These are phyloP conservation scores for Cladosporium oxysporum DNA, from an alignment of 2,329 filamentous ascomycete species.

Conservation along the genomic window DNA sequence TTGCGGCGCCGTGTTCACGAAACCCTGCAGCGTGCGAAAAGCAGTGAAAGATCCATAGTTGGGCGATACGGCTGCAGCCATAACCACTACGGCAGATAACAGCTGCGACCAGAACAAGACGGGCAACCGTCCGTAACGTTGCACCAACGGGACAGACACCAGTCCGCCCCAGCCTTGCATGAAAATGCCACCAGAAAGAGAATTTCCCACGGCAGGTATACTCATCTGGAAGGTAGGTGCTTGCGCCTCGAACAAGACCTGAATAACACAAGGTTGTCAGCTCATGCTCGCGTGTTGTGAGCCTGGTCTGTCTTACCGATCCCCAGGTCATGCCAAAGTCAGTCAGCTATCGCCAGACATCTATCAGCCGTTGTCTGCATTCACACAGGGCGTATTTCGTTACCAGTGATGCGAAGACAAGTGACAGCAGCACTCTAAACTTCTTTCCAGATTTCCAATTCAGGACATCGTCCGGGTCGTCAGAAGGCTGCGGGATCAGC, in stretches of 20 bases:
- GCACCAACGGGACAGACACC: conserved; percentile 27
- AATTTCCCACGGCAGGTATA: background rate
- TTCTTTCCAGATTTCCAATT: conserved; percentile 29
- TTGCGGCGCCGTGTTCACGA: conserved; percentile 33
- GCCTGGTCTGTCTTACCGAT: background rate
- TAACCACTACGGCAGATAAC: conserved; percentile 24
- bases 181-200: background rate
- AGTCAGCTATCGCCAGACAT: background rate
- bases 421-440: conserved; percentile 28
- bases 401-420: conserved; percentile 26
- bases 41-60: conserved; percentile 32
- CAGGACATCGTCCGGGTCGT: conserved; percentile 21
- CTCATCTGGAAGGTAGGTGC: background rate
- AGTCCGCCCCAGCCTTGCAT: background rate
- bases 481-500: conserved; percentile 21
- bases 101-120: conserved; percentile 37
- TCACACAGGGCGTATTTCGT: background rate
- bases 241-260: background rate
- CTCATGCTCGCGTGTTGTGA: background rate
- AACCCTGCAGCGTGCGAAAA: conserved; percentile 32
- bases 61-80: conserved; percentile 26
- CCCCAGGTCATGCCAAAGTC: background rate
- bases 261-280: background rate
- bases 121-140: conserved; percentile 30
- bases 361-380: background rate